phyloP scores from a whole-genome alignment of 768 basidiomycete species.

The Boletus sp. region DNA sequence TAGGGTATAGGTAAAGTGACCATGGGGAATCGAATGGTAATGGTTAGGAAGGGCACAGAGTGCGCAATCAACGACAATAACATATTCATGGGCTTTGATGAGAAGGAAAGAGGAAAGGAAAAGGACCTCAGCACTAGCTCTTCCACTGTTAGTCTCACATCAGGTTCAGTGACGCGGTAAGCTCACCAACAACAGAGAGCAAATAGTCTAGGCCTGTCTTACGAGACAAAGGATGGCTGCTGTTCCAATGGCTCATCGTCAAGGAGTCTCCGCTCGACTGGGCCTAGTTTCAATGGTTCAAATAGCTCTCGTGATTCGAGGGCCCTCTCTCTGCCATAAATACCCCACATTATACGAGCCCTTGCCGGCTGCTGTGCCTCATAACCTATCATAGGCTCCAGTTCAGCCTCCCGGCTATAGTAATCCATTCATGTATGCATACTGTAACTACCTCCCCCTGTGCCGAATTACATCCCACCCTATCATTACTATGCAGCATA shows the following conservation, averaged over 20 bases:
- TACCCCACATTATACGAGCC: slow-evolving; percentile 76
- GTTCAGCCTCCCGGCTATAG: slow-evolving; percentile 31
- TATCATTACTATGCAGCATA: slow-evolving; percentile 48
- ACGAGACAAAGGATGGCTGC: slow-evolving; percentile 55
- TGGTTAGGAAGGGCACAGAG: too few species aligned
- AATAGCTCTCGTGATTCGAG: slow-evolving; percentile 69
- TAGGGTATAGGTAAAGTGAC: too few species aligned
- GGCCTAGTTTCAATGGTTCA: slow-evolving; percentile 50
- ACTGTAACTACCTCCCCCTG: slow-evolving; percentile 40
- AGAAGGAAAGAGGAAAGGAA: slow-evolving; percentile 62
- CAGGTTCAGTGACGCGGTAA: slow-evolving; percentile 61
- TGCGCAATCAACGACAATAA: too few species aligned
- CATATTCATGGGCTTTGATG: slow-evolving; percentile 86
- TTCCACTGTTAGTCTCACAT: slow-evolving; percentile 68
- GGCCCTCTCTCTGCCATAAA: slow-evolving; percentile 66
- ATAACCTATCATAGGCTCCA: slow-evolving; percentile 32
- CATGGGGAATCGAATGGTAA: too few species aligned
- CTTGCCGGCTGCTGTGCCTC: slow-evolving; percentile 28
- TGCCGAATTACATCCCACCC: slow-evolving; percentile 40
- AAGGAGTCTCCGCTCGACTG: slow-evolving; percentile 56
- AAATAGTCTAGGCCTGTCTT: slow-evolving; percentile 67
- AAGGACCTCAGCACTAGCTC: slow-evolving; percentile 77
- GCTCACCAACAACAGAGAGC: slow-evolving; percentile 77
- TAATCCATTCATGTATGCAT: slow-evolving; percentile 37
- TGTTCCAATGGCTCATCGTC: slow-evolving; percentile 59